These are phyloP conservation scores for Scutellaria minor DNA, from an alignment of 257 asterid species.

Conservation along the genomic window DNA sequence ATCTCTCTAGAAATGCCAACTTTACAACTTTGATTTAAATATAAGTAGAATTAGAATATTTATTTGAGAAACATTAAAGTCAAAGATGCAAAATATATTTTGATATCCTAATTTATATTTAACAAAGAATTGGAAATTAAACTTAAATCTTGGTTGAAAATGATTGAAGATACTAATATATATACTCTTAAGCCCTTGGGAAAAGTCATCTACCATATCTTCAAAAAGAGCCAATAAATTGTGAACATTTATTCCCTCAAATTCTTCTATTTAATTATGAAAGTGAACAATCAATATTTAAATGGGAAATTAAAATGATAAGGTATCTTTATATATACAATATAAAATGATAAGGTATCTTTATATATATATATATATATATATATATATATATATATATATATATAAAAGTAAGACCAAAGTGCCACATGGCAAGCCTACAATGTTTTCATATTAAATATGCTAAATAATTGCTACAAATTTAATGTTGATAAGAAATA, in stretches of 20 bases:
- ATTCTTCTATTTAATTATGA: constrained; percentile 21
- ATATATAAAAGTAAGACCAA: too few species aligned
- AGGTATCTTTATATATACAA: background rate
- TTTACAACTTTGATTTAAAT: constrained; percentile 39
- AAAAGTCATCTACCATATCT: constrained; percentile 31
- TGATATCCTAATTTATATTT: constrained; percentile 20
- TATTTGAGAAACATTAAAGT: constrained; percentile 35
- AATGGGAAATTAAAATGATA: background rate
- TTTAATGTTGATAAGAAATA: too few species aligned
- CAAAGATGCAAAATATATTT: constrained; percentile 40
- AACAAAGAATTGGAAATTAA: constrained; percentile 34
- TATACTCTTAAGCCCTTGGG: background rate
- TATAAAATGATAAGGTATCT: too few species aligned
- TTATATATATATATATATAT: too few species aligned
- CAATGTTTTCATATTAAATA: too few species aligned
- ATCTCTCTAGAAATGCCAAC: constrained; percentile 38
- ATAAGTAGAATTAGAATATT: constrained; percentile 39
- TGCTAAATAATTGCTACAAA: too few species aligned
- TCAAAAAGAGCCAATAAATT: constrained; percentile 26
- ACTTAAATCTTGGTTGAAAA: constrained; percentile 49
- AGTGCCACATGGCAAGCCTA: too few species aligned
- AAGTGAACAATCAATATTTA: constrained; percentile 9
- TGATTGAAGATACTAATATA: constrained; percentile 34
- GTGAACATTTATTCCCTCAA: constrained; percentile 41
- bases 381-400: too few species aligned